Conservation (phyloP, 768 basidiomycete species). For the Sarcodon sp. region DNA sequence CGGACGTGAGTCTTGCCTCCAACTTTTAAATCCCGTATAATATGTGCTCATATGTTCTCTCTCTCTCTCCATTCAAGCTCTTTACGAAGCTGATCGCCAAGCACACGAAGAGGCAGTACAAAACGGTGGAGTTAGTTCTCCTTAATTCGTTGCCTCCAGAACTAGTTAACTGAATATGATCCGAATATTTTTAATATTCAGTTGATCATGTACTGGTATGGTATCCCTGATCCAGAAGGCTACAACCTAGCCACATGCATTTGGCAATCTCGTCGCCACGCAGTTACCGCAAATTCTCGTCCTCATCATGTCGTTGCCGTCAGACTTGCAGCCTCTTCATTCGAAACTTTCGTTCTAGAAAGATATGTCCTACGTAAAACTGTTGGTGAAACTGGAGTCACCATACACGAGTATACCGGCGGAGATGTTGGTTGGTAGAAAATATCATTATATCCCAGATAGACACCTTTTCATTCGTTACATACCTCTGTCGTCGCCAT, state of each 20-base stretch:
- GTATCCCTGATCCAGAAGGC: slow-evolving; percentile 60
- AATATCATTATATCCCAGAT: no score
- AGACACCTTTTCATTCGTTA: no score
- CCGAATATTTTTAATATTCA: slow-evolving; percentile 16
- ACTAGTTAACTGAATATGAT: slow-evolving; percentile 3
- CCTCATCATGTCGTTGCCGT: slow-evolving; percentile 79
- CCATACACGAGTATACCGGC: slow-evolving; percentile 45
- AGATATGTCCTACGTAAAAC: slow-evolving; percentile 62
- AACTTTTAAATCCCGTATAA: not conserved
- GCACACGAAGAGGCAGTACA: slow-evolving; percentile 91
- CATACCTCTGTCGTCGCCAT: no score
- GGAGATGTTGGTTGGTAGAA: slow-evolving; percentile 60
- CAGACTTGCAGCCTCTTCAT: slow-evolving; percentile 63
- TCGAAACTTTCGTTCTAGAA: slow-evolving; percentile 70
- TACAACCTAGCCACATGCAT: slow-evolving; percentile 93
- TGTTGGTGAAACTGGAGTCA: slow-evolving; percentile 41
- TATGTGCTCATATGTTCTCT: not conserved
- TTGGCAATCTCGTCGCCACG: slow-evolving; percentile 84
- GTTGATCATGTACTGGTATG: slow-evolving; percentile 93
- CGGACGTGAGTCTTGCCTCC: slow-evolving; percentile 31
- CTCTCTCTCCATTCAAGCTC: slow-evolving; percentile 25
- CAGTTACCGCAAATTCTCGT: slow-evolving; percentile 64
- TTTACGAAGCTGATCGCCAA: slow-evolving; percentile 77
- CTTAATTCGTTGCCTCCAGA: not conserved
- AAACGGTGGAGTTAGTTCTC: slow-evolving; percentile 62